Conservation (phyloP, 805 yeast species). For the Candida krabiensis region DNA sequence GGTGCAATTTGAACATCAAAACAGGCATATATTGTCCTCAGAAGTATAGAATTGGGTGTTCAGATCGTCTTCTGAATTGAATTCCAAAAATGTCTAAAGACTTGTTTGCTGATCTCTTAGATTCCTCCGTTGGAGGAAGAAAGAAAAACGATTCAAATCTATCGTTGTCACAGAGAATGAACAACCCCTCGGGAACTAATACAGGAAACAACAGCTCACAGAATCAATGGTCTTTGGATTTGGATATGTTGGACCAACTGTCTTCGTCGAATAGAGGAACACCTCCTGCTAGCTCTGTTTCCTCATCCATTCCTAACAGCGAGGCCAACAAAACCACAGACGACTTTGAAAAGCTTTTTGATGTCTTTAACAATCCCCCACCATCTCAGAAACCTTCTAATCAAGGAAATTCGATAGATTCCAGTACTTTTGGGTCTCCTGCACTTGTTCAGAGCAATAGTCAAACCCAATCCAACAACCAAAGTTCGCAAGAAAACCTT, state of each 20-base stretch:
- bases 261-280: conserved; percentile 10
- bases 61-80: no score
- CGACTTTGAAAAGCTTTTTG: conserved; percentile 22
- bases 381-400: background rate
- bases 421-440: conserved; percentile 2
- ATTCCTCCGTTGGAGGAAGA: conserved; percentile 25
- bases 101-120: conserved; percentile 44
- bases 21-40: no score
- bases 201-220: conserved; percentile 10
- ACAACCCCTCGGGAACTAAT: conserved; percentile 14
- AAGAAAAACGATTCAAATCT: conserved; percentile 29
- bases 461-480: conserved; percentile 1
- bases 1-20: no score
- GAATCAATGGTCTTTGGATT: conserved; percentile 31
- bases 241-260: conserved; percentile 37
- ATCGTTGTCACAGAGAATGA: conserved; percentile 37
- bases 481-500: background rate
- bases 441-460: background rate
- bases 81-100: conserved; percentile 32
- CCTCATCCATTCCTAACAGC: background rate
- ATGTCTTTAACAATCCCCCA: conserved; percentile 18
- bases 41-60: no score
- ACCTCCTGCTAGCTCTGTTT: conserved; percentile 2
- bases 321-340: conserved; percentile 7
- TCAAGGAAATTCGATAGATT: background rate